Evolutionary conservation across 2,329 filamentous ascomycete genomes (phyloP).

Genomic region (Waltergamsia citrina): DNA sequence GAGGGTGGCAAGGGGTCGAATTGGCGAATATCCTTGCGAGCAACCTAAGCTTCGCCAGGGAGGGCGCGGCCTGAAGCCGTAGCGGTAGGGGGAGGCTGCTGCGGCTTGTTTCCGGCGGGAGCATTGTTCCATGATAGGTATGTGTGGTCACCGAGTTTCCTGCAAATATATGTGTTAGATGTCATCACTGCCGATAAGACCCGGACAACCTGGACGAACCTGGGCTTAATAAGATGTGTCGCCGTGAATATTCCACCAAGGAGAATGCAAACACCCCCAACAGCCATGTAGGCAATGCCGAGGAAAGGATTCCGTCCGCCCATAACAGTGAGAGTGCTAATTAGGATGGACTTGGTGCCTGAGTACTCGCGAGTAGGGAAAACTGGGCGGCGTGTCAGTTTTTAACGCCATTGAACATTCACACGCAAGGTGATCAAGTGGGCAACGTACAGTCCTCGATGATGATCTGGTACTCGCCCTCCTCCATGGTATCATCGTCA

Average conservation of each 20-base stretch:
- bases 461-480: constrained; percentile 66
- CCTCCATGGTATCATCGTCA: constrained; percentile 55
- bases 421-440: not conserved
- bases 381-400: constrained; percentile 37
- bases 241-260: constrained; percentile 82
- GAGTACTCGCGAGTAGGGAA: constrained; percentile 73
- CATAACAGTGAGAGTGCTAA: constrained; percentile 86
- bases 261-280: constrained; percentile 85
- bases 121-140: constrained; percentile 89
- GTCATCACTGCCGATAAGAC: no score
- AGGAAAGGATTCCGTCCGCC: constrained; percentile 93
- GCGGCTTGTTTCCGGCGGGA: constrained; percentile 32
- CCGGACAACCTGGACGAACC: no score
- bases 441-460: constrained; percentile 63
- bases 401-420: not conserved
- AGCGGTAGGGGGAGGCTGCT: constrained; percentile 24
- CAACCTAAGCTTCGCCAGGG: constrained; percentile 4
- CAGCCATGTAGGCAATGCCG: constrained; percentile 90
- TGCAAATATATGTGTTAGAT: constrained; percentile 24
- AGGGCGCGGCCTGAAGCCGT: constrained; percentile 48
- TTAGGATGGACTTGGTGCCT: constrained; percentile 81
- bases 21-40: not conserved
- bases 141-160: constrained; percentile 95
- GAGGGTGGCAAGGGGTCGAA: not conserved
- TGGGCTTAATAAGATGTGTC: constrained; percentile 83